Conservation (phyloP, 371 early-diverging fungal species). For the Mortierella sp. region DNA sequence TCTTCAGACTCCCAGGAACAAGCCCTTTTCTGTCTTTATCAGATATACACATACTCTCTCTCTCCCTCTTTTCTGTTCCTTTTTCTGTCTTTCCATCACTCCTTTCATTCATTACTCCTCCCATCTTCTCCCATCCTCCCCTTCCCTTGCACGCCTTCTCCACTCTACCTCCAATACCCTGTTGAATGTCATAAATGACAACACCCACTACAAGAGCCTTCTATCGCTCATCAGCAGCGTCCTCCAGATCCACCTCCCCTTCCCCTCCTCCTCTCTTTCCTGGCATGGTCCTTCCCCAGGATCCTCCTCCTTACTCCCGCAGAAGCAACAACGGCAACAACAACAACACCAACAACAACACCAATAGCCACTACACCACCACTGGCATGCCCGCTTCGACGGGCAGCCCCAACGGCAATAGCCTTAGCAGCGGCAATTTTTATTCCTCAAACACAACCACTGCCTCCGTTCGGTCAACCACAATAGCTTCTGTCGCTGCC, state of each 20-base stretch:
- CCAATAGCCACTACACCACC: constrained; percentile 17
- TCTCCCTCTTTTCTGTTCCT: constrained; percentile 5
- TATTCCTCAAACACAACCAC: constrained; percentile 40
- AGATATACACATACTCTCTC: not conserved
- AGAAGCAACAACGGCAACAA: constrained; percentile 45
- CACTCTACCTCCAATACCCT: not conserved
- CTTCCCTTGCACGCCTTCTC: not conserved
- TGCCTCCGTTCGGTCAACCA: constrained; percentile 42
- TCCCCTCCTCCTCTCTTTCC: constrained; percentile 56
- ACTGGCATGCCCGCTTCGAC: not conserved
- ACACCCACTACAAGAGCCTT: constrained; percentile 37
- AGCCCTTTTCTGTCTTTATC: no score
- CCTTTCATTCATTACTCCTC: not conserved
- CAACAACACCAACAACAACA: constrained; percentile 3
- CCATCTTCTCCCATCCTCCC: not conserved
- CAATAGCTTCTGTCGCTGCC: constrained; percentile 39
- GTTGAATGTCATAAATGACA: constrained; percentile 58
- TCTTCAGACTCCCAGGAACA: not conserved
- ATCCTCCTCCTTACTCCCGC: constrained; percentile 55
- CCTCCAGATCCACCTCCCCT: constrained; percentile 56
- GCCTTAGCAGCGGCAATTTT: constrained; percentile 54
- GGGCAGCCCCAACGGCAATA: constrained; percentile 32
- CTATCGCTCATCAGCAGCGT: constrained; percentile 59
- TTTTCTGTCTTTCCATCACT: not conserved
- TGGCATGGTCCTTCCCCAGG: constrained; percentile 56